Conservation (phyloP, 345 rosid species). For the Ceriops decandra region DNA sequence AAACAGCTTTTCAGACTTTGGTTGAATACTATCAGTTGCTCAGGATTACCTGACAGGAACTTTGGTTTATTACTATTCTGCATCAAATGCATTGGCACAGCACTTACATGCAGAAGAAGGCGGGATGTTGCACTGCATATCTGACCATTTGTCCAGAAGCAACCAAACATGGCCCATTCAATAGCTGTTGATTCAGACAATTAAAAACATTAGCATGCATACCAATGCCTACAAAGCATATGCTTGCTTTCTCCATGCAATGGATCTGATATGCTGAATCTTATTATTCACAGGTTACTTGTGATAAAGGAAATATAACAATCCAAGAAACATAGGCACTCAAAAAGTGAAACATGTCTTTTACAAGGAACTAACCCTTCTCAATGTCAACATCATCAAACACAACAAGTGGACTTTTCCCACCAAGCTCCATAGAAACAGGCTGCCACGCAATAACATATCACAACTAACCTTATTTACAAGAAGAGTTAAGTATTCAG, state of each 20-base stretch:
- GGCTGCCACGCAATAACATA: conserved; percentile 49
- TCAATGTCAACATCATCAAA: conserved; percentile 93
- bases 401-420: conserved; percentile 87
- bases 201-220: conserved; percentile 5
- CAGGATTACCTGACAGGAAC: no score
- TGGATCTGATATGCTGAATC: conserved; percentile 6
- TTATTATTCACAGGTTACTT: conserved; percentile 6
- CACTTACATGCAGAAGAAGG: conserved; percentile 80
- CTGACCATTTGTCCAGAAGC: conserved; percentile 99
- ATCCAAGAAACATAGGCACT: background rate
- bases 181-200: conserved; percentile 53
- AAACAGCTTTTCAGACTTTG: no score
- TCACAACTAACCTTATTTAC: conserved; percentile 8
- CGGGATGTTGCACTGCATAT: conserved; percentile 99
- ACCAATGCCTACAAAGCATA: background rate
- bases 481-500: background rate
- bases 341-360: conserved; percentile 4
- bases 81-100: no score
- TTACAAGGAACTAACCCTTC: conserved; percentile 48
- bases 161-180: conserved; percentile 84
- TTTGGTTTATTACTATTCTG: no score
- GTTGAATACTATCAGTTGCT: no score
- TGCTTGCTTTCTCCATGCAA: background rate
- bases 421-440: conserved; percentile 92
- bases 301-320: conserved; percentile 6